phyloP scores from a whole-genome alignment of 495 filamentous ascomycete species.

The Talaromyces stipitatus region DNA sequence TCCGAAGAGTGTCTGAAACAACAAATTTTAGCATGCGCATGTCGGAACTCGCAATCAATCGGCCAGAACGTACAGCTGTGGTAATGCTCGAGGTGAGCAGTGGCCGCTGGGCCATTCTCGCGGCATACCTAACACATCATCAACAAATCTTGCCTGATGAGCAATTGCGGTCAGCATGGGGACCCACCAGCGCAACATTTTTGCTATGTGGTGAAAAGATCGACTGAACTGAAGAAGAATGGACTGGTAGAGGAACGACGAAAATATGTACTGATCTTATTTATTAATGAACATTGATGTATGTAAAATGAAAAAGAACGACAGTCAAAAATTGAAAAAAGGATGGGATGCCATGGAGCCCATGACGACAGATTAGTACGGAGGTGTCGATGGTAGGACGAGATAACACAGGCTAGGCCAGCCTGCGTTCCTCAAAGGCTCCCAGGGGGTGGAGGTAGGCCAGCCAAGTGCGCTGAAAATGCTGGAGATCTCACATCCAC shows the following conservation, averaged over 20 bases:
- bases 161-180: slow-evolving; percentile 4
- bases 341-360: background rate
- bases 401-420: background rate
- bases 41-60: background rate
- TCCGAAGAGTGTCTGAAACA: slow-evolving; percentile 68
- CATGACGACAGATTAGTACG: background rate
- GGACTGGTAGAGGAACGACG: background rate
- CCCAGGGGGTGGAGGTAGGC: background rate
- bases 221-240: slow-evolving; percentile 1
- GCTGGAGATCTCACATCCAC: background rate
- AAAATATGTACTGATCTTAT: background rate
- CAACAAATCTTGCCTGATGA: background rate
- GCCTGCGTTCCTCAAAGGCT: background rate
- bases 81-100: slow-evolving; percentile 84
- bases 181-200: slow-evolving; percentile 42
- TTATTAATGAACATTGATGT: background rate
- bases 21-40: background rate
- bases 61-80: slow-evolving; percentile 50
- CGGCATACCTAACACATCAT: slow-evolving; percentile 66
- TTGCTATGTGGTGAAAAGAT: slow-evolving; percentile 6
- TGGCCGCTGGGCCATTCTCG: slow-evolving; percentile 69
- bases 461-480: background rate
- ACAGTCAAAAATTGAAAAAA: slow-evolving; percentile 1
- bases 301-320: slow-evolving; percentile 4
- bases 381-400: background rate